Conservation (phyloP, 768 basidiomycete species). For the Lactifluus volemus region DNA sequence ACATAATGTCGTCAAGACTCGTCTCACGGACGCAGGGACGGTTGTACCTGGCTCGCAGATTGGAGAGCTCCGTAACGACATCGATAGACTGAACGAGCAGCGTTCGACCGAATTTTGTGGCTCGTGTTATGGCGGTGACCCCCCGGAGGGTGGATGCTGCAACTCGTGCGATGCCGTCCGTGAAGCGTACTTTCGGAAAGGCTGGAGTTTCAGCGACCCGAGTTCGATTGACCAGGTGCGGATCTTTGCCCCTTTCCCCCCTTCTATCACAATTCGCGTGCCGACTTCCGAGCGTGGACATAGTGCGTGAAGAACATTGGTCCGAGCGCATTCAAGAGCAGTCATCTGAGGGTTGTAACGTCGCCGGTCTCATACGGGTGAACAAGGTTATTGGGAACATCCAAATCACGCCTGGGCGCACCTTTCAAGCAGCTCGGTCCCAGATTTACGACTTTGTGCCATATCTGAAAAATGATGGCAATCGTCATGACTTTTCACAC, state of each 20-base stretch:
- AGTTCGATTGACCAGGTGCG: slow-evolving; percentile 87
- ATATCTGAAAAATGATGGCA: slow-evolving; percentile 81
- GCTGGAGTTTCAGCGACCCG: slow-evolving; percentile 93
- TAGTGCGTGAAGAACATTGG: slow-evolving; percentile 96
- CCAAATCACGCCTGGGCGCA: slow-evolving; percentile 87
- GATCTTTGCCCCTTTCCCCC: neutral
- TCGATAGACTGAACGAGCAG: slow-evolving; percentile 66
- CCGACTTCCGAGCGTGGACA: neutral
- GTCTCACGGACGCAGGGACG: slow-evolving; percentile 53
- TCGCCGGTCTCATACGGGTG: slow-evolving; percentile 84
- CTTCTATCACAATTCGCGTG: neutral
- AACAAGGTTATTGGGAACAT: slow-evolving; percentile 98
- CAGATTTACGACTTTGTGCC: slow-evolving; percentile 88
- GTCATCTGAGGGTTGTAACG: slow-evolving; percentile 88
- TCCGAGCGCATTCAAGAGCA: slow-evolving; percentile 88
- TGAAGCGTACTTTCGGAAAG: slow-evolving; percentile 78
- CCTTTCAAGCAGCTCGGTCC: slow-evolving; percentile 81
- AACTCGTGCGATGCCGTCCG: slow-evolving; percentile 95
- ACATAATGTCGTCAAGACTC: slow-evolving; percentile 81
- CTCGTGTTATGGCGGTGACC: slow-evolving; percentile 87
- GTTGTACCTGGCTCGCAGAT: slow-evolving; percentile 47
- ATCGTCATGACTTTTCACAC: slow-evolving; percentile 93
- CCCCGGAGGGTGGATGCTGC: slow-evolving; percentile 77
- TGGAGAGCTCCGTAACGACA: slow-evolving; percentile 73
- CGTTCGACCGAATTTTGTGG: slow-evolving; percentile 73